Percentiles rank a stretch among this genome's conserved stretches.
phyloP scores from a whole-genome alignment of 768 basidiomycete genomes.

The Tulasnella sp. region DNA sequence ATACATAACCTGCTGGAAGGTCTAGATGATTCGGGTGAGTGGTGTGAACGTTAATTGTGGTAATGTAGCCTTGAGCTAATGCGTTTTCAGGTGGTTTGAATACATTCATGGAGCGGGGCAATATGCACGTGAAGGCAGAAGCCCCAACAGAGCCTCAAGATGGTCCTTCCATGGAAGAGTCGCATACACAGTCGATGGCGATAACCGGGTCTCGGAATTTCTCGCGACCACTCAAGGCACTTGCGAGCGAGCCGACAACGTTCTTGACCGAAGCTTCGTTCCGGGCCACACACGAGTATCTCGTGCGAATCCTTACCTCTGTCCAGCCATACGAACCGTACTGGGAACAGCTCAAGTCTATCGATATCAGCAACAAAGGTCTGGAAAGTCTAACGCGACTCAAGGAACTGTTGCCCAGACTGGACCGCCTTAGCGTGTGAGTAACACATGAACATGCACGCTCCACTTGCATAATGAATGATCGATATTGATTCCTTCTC shows the following conservation, averaged over 20 bases:
- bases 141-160: constrained; percentile 25
- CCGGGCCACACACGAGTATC: constrained; percentile 78
- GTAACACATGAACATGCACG: too few relatives aligned
- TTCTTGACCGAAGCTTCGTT: constrained; percentile 90
- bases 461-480: not conserved
- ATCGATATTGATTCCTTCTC: not conserved
- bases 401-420: constrained; percentile 79
- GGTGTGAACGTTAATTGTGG: not conserved
- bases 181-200: constrained; percentile 1
- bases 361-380: constrained; percentile 63
- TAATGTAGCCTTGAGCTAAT: not conserved
- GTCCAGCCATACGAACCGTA: constrained; percentile 87
- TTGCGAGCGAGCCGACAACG: constrained; percentile 43
- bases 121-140: constrained; percentile 2
- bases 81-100: not conserved
- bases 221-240: constrained; percentile 22
- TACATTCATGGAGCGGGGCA: constrained; percentile 15
- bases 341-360: constrained; percentile 68
- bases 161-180: constrained; percentile 2
- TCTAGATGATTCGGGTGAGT: constrained; percentile 55
- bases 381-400: constrained; percentile 70
- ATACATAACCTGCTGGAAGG: constrained; percentile 71
- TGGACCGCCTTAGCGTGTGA: constrained; percentile 66
- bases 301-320: constrained; percentile 88
- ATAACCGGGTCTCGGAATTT: constrained; percentile 32